Evolutionary conservation across 1,284 basidiomycete genomes (phyloP), one percentile per base, ranked within the genome.

Genomic region (Earliella scabrosa): DNA sequence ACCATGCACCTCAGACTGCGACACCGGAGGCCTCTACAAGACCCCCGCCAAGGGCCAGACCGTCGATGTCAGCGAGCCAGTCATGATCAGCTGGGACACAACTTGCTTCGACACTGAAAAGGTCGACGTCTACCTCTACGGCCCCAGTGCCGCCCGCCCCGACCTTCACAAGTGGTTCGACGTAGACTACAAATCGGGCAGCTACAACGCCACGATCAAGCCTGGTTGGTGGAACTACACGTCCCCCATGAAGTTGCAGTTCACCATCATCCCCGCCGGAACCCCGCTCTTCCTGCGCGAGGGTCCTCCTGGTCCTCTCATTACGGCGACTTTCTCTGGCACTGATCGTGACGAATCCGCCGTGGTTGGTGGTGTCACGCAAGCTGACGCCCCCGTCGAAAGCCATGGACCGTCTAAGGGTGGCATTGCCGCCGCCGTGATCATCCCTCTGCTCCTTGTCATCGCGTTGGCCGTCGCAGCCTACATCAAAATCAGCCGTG

Each of bases 221-320:
- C 87, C 92, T 0, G 77, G 78, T 35, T 95, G 92, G 92, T 95
- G 91, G 90, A 89, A 92, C 66, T 71, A 80, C 11, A 84, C 86
- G 2, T 59, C 75, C 2, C 73, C 77, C 2, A 76, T 82, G 18
- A 64, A 71, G 8, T 80, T 95, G 16, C 87, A 94, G 66, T 69
- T 94, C 58, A 75, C 77, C 54, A 89, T 95, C 68, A 76, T 92
- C 58, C 69, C 82, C 14, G 66, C 77, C 9, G 85, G 83, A 32
- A 67, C 76, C 2, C 77, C 81, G 2, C 71, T 79, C 2, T 92
- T 86, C 76, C 69, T 85, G 35, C 78, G 82, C 41, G 71, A 76
- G 39, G 70, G 85, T 21, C 83, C 87, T 16, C 81, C 85, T 14
- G 92, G 90, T 1, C 93, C 93, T 23, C 71, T 90, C 46, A 92